A percentile compares a stretch with the other conserved stretches of the same genome.
phyloP scores from a whole-genome alignment of 2,329 filamentous ascomycete species.

The Acrodontium crateriforme region DNA sequence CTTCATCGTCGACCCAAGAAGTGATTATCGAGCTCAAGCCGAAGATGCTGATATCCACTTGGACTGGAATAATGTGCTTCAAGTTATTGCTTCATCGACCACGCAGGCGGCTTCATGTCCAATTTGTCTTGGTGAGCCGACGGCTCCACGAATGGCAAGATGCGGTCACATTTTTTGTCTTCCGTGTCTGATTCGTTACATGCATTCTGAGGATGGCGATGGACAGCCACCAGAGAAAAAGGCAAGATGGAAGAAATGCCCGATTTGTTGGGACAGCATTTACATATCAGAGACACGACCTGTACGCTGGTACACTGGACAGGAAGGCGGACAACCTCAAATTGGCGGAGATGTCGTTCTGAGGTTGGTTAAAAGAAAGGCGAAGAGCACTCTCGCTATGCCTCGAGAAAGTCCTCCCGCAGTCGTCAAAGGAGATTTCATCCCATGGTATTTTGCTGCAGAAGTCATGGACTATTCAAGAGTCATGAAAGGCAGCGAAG shows the following conservation, averaged over 20 bases:
- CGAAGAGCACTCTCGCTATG: slow-evolving; percentile 72
- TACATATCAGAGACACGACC: slow-evolving; percentile 82
- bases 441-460: slow-evolving; percentile 90
- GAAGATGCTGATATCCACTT: slow-evolving; percentile 77
- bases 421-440: slow-evolving; percentile 54
- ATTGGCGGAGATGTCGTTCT: slow-evolving; percentile 84
- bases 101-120: slow-evolving; percentile 84
- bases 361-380: slow-evolving; percentile 66
- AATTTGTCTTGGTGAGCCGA: slow-evolving; percentile 84
- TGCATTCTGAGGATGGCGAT: slow-evolving; percentile 74
- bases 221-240: slow-evolving; percentile 49
- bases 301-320: slow-evolving; percentile 79
- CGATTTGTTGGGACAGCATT: slow-evolving; percentile 88
- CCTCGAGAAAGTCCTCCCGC: slow-evolving; percentile 68
- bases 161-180: slow-evolving; percentile 97
- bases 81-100: slow-evolving; percentile 79
- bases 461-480: slow-evolving; percentile 90
- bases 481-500: slow-evolving; percentile 84
- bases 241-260: slow-evolving; percentile 82
- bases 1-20: slow-evolving; percentile 78
- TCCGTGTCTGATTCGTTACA: slow-evolving; percentile 84
- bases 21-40: slow-evolving; percentile 66
- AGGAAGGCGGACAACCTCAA: slow-evolving; percentile 66
- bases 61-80: slow-evolving; percentile 81
- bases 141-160: slow-evolving; percentile 89